These are phyloP conservation scores for Obelidium mucronatum DNA, from an alignment of 192 early-diverging fungal genomes.

Conservation along the genomic window DNA sequence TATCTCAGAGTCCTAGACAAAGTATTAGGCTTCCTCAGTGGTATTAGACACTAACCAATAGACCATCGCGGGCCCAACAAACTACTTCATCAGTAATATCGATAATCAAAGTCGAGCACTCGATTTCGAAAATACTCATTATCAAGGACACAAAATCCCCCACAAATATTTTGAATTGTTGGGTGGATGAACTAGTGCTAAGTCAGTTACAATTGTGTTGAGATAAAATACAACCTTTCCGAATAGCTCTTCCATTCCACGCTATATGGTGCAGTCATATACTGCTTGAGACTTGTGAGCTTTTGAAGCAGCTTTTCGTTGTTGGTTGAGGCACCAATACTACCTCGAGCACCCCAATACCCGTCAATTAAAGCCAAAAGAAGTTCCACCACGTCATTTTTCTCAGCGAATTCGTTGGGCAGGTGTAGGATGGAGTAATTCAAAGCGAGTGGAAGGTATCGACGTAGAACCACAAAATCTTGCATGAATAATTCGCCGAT, in stretches of 20 bases:
- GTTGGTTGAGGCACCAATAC: not conserved
- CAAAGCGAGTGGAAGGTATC: conserved; percentile 48
- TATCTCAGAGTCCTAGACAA: conserved; percentile 34
- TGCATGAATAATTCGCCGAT: conserved; percentile 50
- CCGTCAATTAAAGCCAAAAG: conserved; percentile 49
- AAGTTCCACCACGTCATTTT: conserved; percentile 34
- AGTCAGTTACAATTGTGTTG: not conserved
- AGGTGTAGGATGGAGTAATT: conserved; percentile 54
- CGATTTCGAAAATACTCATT: conserved; percentile 45
- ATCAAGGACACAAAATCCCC: conserved; percentile 42
- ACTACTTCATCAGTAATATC: conserved; percentile 47
- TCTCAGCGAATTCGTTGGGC: conserved; percentile 38
- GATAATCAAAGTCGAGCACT: conserved; percentile 30
- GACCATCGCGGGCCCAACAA: conserved; percentile 49
- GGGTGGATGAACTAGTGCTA: conserved; percentile 7
- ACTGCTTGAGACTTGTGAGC: conserved; percentile 27
- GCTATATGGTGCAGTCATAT: conserved; percentile 10
- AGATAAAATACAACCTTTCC: not conserved
- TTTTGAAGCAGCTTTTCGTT: conserved; percentile 20
- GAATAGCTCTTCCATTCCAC: conserved; percentile 4
- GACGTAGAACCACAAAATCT: conserved; percentile 40
- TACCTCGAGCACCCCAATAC: conserved; percentile 32
- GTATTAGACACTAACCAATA: conserved; percentile 27
- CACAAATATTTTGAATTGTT: conserved; percentile 40
- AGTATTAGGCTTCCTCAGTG: not conserved